These are phyloP conservation scores for Globisporangium yorkense DNA, from an alignment of 352 stramenopile genomes.

Conservation along the genomic window DNA sequence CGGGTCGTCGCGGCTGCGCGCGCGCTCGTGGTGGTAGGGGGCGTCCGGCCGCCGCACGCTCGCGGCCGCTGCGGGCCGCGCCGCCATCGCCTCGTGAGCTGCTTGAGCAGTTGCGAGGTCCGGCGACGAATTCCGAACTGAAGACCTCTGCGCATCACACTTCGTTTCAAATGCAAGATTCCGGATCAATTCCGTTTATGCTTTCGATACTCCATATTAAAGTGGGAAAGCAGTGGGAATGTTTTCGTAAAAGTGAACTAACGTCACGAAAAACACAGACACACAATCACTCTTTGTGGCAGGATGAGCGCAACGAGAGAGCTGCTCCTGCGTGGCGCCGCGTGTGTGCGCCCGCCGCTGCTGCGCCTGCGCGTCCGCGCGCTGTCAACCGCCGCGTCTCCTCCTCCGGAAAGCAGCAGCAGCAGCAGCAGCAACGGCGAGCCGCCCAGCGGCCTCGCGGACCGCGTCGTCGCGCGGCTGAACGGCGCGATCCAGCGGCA, in stretches of 20 bases:
- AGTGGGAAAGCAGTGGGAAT: too few species aligned
- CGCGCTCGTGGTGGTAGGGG: constrained; percentile 6
- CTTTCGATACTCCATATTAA: too few species aligned
- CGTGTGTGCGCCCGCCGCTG: too few species aligned
- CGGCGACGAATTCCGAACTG: not conserved
- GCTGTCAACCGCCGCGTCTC: not conserved
- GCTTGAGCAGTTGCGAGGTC: not conserved
- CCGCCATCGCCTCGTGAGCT: constrained; percentile 1
- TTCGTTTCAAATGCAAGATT: too few species aligned
- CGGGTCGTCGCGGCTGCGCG: constrained; percentile 7
- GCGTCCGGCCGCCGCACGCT: constrained; percentile 9
- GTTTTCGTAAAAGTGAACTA: not conserved
- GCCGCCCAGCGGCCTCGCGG: constrained; percentile 27
- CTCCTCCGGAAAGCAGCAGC: not conserved
- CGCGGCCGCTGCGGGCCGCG: not conserved
- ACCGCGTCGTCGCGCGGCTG: constrained; percentile 65
- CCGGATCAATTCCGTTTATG: too few species aligned
- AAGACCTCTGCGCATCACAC: too few species aligned
- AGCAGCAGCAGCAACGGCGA: not conserved
- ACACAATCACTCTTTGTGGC: too few species aligned
- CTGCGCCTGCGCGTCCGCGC: not conserved
- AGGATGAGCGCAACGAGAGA: not conserved
- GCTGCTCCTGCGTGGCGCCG: not conserved
- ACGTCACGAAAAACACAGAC: not conserved
- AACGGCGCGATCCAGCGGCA: constrained; percentile 75